These are phyloP conservation scores for Neophaeococcomyces mojaviensis DNA, from an alignment of 2,329 filamentous ascomycete genomes.

Conservation along the genomic window DNA sequence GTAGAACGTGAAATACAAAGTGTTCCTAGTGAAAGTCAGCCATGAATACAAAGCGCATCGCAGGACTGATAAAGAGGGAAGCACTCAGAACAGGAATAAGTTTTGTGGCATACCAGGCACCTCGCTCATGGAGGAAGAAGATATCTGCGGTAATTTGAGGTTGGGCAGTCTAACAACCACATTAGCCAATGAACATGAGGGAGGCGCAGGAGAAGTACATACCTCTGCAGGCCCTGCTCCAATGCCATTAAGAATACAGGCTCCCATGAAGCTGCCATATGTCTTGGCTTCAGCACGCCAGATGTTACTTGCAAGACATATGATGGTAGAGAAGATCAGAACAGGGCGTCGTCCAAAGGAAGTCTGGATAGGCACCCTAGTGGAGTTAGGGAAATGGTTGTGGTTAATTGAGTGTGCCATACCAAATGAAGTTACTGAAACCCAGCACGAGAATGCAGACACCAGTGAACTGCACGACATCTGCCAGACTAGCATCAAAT, in stretches of 20 bases:
- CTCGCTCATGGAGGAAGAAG: constrained; percentile 58
- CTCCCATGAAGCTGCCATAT: constrained; percentile 59
- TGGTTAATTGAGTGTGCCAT: constrained; percentile 11
- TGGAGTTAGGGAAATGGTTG: neutral
- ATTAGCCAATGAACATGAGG: constrained; percentile 2
- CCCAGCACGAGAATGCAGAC: constrained; percentile 50
- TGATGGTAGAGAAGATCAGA: constrained; percentile 44
- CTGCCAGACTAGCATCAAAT: constrained; percentile 47
- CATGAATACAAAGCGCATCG: too few relatives aligned
- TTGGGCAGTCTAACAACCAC: constrained; percentile 42
- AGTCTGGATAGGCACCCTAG: constrained; percentile 48
- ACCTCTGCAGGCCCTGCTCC: constrained; percentile 54
- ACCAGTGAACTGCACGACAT: constrained; percentile 51
- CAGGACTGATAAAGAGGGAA: too few relatives aligned
- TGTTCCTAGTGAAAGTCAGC: too few relatives aligned
- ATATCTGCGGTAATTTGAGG: constrained; percentile 58
- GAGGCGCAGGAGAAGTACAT: too few relatives aligned
- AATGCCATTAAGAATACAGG: constrained; percentile 54
- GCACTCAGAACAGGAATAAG: constrained; percentile 45
- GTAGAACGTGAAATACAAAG: constrained; percentile 46
- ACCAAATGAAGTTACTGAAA: constrained; percentile 56
- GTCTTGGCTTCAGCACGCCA: constrained; percentile 52
- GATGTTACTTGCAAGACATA: constrained; percentile 47
- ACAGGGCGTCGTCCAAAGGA: constrained; percentile 50
- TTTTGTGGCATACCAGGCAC: constrained; percentile 48